Conservation (phyloP, 1,284 basidiomycete species). For the Pisolithus thermaeus region DNA sequence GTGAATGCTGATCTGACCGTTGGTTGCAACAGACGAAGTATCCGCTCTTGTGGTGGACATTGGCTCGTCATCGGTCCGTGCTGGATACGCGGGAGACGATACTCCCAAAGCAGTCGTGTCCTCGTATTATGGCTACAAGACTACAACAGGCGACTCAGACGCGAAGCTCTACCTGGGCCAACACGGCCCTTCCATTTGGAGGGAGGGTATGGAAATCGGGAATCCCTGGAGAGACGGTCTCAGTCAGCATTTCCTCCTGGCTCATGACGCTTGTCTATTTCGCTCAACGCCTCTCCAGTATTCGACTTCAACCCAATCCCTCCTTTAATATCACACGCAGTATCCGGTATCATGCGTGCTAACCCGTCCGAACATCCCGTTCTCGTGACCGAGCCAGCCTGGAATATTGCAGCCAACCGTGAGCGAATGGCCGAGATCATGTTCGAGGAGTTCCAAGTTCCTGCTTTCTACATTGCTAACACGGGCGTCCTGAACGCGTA, state of each 20-base stretch:
- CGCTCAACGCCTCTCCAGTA: constrained; percentile 42
- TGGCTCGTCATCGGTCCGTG: constrained; percentile 84
- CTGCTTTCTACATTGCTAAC: constrained; percentile 97
- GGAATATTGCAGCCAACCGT: constrained; percentile 88
- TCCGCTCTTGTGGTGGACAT: constrained; percentile 95
- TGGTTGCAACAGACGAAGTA: constrained; percentile 67
- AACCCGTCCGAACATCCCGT: constrained; percentile 83
- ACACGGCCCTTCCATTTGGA: constrained; percentile 89
- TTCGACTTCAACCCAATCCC: constrained; percentile 74
- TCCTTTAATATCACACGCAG: constrained; percentile 69
- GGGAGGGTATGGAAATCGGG: constrained; percentile 80
- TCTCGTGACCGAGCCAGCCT: constrained; percentile 92
- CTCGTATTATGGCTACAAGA: constrained; percentile 80
- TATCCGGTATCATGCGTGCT: constrained; percentile 71
- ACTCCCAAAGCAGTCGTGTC: constrained; percentile 90
- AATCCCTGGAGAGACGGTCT: constrained; percentile 86
- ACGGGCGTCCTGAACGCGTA: constrained; percentile 93
- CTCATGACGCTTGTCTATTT: constrained; percentile 5
- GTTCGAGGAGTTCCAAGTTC: constrained; percentile 93
- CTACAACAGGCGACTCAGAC: constrained; percentile 36
- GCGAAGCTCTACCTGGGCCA: constrained; percentile 84
- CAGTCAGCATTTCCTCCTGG: constrained; percentile 46
- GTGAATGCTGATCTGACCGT: constrained; percentile 11
- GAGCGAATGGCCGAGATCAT: constrained; percentile 95
- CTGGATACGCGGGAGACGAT: constrained; percentile 97